Conservation (phyloP, 73 alveolate genomes). For the Diophrys sp. region DNA sequence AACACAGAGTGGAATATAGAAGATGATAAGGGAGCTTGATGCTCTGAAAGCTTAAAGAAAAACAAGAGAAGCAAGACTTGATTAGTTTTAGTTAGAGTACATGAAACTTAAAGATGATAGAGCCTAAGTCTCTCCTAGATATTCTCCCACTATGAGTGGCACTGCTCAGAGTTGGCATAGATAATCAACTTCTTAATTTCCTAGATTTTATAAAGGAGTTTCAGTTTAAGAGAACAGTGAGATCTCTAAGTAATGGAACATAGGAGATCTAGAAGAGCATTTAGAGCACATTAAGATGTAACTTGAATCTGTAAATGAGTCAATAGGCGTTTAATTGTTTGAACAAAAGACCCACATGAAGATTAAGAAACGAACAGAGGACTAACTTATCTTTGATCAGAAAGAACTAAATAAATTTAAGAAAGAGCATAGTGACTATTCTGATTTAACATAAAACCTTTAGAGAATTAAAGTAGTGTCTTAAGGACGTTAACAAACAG, state of each 20-base stretch:
- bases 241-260: neutral
- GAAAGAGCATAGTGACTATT: neutral
- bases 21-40: neutral
- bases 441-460: neutral
- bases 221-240: too few species aligned
- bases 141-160: neutral
- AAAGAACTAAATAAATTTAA: too few species aligned
- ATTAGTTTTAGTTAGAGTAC: too few species aligned
- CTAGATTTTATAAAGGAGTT: too few species aligned
- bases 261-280: neutral
- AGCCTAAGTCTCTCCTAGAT: neutral
- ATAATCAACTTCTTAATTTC: neutral
- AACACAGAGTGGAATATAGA: neutral
- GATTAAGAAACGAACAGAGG: neutral
- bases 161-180: too few species aligned
- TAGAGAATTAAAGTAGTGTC: neutral
- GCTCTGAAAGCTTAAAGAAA: neutral
- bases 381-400: neutral
- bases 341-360: neutral
- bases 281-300: neutral
- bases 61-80: neutral
- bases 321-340: too few species aligned
- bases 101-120: neutral
- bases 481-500: neutral
- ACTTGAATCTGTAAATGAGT: neutral